A percentile compares a stretch with the other conserved stretches of the same genome.
phyloP scores from a whole-genome alignment of 179 eudicot species.

The Vitellaria paradoxa region DNA sequence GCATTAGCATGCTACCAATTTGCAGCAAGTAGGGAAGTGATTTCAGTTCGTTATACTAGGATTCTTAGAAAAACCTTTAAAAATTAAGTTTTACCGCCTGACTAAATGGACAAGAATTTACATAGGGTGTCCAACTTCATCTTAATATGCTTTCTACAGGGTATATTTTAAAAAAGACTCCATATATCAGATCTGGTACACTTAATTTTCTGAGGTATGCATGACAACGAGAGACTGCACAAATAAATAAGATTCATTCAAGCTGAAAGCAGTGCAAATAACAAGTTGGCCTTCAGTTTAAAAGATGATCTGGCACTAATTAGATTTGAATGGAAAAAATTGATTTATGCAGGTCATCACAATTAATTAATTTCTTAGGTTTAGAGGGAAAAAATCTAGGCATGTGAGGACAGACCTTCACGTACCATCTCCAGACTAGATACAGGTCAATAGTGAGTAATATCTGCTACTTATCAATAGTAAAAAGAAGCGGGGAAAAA shows the following conservation, averaged over 20 bases:
- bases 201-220: background rate
- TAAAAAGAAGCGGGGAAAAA: too few species aligned
- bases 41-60: background rate
- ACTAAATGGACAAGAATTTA: background rate
- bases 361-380: background rate
- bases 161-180: background rate
- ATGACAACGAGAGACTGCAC: background rate
- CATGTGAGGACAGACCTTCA: background rate
- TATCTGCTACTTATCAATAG: too few species aligned
- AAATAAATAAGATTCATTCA: background rate
- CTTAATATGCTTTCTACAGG: background rate
- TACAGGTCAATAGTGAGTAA: background rate
- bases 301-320: background rate
- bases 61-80: background rate
- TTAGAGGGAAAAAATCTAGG: too few species aligned
- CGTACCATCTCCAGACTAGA: background rate
- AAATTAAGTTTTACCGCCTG: background rate
- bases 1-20: background rate
- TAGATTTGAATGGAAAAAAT: background rate
- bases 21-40: background rate
- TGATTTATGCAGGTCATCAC: background rate
- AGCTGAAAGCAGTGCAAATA: background rate
- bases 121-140: background rate
- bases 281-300: background rate
- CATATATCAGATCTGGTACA: background rate